Evolutionary conservation across 2,329 filamentous ascomycete genomes (phyloP), one percentile per base, ranked within the genome.

Genomic region (Aspergillus pseudoglaucus): DNA sequence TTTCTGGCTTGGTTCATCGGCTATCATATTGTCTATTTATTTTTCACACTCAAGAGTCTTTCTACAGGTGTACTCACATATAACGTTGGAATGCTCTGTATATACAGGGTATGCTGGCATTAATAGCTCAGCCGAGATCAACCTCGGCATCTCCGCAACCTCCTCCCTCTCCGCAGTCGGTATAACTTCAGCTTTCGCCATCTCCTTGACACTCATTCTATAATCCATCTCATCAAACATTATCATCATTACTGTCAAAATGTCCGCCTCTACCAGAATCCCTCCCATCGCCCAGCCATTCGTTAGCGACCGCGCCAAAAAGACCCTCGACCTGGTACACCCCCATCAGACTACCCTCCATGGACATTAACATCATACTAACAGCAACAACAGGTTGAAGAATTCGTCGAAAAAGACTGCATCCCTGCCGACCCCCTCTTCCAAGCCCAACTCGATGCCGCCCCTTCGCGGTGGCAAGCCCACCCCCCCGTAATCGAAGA

Each of bases 391-490:
- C 54, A 82, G 80, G 88, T 98, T 58, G 88, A 91, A 75, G 89
- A 90, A 70, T 98, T 98, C 62, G 93, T 98, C 59, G 88, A 97
- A 66, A 90, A 95, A 71, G 90, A 95, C 77, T 98, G 87, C 68
- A 85, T 90, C 57, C 87, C 86, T 51, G 87, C 88, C 66, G 91
- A 97, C 64, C 76, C 85, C 48, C 80, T 96, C 55, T 85, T 87
- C 68, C 75, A 82, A 49, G 87, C 89, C 58, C 88, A 94, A 71
- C 77, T 94, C 47, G 90, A 89, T 59, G 71, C 83, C 50, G 88
- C 87, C 53, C 77, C 84, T 44, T 73, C 81, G 53, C 83, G 91
- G 75, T 97, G 91, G 86, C 80, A 85, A 56, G 72, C 77, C 35
- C 87, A 94, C 66, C 91, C 93, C 1, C 67, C 77, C 38, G 78